Base-by-base conservation (phyloP, 1,139 yeast genomes). In the Scheffersomyces titani region DNA sequence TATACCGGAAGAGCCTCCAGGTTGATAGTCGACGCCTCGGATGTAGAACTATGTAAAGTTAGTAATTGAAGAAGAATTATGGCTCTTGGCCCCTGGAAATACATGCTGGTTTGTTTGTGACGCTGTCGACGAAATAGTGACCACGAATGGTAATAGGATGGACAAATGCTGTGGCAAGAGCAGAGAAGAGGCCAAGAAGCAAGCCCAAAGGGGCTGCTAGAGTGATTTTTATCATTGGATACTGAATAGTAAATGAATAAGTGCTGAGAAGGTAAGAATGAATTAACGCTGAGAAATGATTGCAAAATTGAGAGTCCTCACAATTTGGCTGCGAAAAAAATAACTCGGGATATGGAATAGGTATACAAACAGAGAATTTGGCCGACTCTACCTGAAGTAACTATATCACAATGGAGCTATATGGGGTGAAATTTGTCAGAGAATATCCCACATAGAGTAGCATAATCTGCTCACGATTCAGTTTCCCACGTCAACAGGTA, bases 11-110 rank as follows among this genome's bases (percentile, higher is more conserved):
- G 96, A 86, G 0, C 97, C 97, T 22, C 96, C 96, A 0, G 97
- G 97, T 69, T 91, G 97, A 68, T 92, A 92, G 68, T 91, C 97
- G 13, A 80, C 81, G 44, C 97, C 97, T 68, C 84, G 87, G 49
- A 94, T 81, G 65, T 83, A 88, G 68, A 94, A 94, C 90, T 87
- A 57, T 19, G 47, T 24, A 50, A 51, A 49, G 62, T 63, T 58
- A 62, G 63, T 58, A 53, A 44, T 5, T 9, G 20, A 9, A n/a
- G 7, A 20, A 16, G 49, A 46, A 20, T 46, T n/a, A 18, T 46
- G 49, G 49, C 22, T 46, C 13, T 30, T 30, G 40, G 40, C 40
- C 40, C 40, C 16, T 30, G 40, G 13, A 6, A 21, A 44, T 30
- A 76, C 88, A 52, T 81, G 87, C 92, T 1, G 96, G 94, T 60